Conservation (phyloP, 106 monocot genomes). For the Hemerocallis citrina region DNA sequence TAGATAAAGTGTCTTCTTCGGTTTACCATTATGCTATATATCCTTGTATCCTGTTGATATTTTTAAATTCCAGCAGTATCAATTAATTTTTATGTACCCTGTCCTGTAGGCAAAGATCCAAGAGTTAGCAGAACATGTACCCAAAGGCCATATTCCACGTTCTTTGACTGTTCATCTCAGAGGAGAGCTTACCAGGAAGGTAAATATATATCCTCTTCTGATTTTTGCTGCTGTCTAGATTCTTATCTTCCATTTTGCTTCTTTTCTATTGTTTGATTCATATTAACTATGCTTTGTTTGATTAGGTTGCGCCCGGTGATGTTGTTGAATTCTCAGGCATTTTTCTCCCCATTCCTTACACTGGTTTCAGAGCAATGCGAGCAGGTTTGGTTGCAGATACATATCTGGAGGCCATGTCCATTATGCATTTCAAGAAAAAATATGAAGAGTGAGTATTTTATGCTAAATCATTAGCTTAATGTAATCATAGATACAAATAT, state of each 20-base stretch:
- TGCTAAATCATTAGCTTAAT: neutral
- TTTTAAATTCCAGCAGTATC: neutral
- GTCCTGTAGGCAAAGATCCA: conserved; percentile 77
- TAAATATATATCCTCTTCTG: conserved; percentile 10
- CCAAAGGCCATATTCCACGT: conserved; percentile 98
- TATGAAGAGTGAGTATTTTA: conserved; percentile 77
- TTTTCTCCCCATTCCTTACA: conserved; percentile 95
- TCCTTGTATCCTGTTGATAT: too few species aligned
- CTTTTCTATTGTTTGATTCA: neutral
- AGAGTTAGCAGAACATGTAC: conserved; percentile 98
- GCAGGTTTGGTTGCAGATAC: conserved; percentile 99
- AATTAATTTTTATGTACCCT: neutral
- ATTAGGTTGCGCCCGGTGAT: conserved; percentile 94
- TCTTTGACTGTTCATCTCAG: conserved; percentile 89
- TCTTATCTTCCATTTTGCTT: neutral
- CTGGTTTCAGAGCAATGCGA: conserved; percentile 90
- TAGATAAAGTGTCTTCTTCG: too few species aligned
- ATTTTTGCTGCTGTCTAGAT: neutral
- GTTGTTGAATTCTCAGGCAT: conserved; percentile 90
- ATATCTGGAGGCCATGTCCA: conserved; percentile 87
- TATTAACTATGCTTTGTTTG: conserved; percentile 1
- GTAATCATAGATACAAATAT: neutral
- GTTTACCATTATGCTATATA: too few species aligned
- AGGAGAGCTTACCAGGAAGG: conserved; percentile 98
- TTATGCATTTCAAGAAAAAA: conserved; percentile 98